Evolutionary conservation across 1,139 yeast species (phyloP).

Genomic region (Scheffersomyces titani): DNA sequence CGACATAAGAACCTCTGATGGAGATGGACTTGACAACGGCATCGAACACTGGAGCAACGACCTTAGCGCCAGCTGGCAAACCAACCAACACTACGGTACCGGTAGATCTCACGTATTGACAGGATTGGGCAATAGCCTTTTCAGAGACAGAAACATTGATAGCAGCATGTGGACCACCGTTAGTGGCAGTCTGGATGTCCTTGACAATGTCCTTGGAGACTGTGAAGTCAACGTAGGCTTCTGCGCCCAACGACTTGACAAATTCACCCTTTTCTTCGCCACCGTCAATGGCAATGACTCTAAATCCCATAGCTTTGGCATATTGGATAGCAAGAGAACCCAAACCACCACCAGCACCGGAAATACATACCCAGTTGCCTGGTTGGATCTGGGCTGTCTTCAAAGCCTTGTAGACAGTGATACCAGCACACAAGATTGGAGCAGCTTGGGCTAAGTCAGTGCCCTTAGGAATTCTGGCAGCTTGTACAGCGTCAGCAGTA

Average conservation of each 20-base stretch:
- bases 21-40: conserved; percentile 65
- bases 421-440: conserved; percentile 70
- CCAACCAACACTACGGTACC: conserved; percentile 85
- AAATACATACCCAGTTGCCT: conserved; percentile 79
- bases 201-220: conserved; percentile 33
- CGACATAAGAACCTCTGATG: conserved; percentile 77
- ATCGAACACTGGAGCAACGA: conserved; percentile 60
- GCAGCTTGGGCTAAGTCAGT: conserved; percentile 36
- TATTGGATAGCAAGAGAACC: conserved; percentile 81
- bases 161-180: conserved; percentile 68
- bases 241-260: conserved; percentile 65
- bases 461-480: conserved; percentile 35
- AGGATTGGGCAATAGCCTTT: conserved; percentile 67
- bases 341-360: conserved; percentile 87
- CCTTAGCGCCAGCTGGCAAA: conserved; percentile 71
- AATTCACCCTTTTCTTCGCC: conserved; percentile 65
- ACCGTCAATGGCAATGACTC: conserved; percentile 76
- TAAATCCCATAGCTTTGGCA: conserved; percentile 80
- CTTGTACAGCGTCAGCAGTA: conserved; percentile 54
- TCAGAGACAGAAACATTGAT: conserved; percentile 80
- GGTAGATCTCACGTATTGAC: conserved; percentile 67
- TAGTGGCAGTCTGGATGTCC: conserved; percentile 27
- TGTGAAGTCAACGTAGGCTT: conserved; percentile 66
- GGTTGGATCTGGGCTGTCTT: conserved; percentile 66
- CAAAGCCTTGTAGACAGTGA: conserved; percentile 81